phyloP scores from a whole-genome alignment of 2,329 filamentous ascomycete genomes.

The Chaetothyriales sp. region DNA sequence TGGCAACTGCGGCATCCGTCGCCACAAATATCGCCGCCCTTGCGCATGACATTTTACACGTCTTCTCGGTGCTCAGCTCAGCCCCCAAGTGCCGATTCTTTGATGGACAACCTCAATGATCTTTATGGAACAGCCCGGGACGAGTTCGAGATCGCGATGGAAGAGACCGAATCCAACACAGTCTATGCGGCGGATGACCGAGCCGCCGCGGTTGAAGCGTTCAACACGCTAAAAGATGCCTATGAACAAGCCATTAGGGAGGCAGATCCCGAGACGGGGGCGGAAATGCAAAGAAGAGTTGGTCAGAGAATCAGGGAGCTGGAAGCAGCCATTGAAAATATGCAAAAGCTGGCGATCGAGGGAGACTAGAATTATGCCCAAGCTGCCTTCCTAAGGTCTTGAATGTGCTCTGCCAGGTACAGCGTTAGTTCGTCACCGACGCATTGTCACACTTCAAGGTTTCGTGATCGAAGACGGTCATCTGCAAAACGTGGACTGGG shows the following conservation, averaged over 20 bases:
- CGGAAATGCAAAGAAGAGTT: slow-evolving; percentile 37
- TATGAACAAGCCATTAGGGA: slow-evolving; percentile 31
- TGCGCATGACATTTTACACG: background rate
- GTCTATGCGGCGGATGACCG: slow-evolving; percentile 42
- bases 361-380: slow-evolving; percentile 22
- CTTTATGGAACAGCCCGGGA: slow-evolving; percentile 18
- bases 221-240: slow-evolving; percentile 34
- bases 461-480: background rate
- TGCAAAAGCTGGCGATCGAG: slow-evolving; percentile 37
- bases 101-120: slow-evolving; percentile 18
- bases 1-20: background rate
- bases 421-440: background rate
- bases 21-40: background rate
- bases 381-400: background rate
- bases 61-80: background rate
- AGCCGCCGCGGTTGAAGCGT: slow-evolving; percentile 37
- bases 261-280: slow-evolving; percentile 27
- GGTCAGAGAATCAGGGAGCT: slow-evolving; percentile 39
- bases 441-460: background rate
- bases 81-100: slow-evolving; percentile 14
- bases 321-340: slow-evolving; percentile 34
- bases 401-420: background rate
- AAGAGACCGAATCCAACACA: slow-evolving; percentile 35
- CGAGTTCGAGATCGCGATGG: slow-evolving; percentile 28
- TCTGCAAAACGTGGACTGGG: background rate